Conservation (phyloP, 2,329 filamentous ascomycete species). For the Trichophyton benhamiae region DNA sequence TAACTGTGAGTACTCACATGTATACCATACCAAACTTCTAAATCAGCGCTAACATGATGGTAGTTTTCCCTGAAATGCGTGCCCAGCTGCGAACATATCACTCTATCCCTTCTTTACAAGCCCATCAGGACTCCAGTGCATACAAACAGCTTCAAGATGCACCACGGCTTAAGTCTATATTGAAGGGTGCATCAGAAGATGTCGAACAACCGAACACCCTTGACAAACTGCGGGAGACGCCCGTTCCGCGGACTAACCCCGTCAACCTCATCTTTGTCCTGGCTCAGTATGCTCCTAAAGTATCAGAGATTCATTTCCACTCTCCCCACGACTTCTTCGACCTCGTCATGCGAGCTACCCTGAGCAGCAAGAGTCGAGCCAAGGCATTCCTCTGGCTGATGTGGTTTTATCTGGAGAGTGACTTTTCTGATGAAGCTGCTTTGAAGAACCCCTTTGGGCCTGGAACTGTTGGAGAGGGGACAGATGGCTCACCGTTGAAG, state of each 20-base stretch:
- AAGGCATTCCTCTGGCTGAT: constrained; percentile 91
- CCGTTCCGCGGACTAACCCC: constrained; percentile 76
- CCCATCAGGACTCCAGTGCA: constrained; percentile 83
- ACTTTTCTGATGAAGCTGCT: constrained; percentile 79
- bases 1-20: constrained; percentile 57
- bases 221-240: constrained; percentile 60
- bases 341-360: constrained; percentile 78
- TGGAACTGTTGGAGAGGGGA: constrained; percentile 32
- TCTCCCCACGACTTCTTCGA: constrained; percentile 85
- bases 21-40: constrained; percentile 6
- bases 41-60: not conserved
- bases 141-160: constrained; percentile 98
- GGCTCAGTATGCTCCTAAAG: constrained; percentile 74
- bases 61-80: constrained; percentile 98
- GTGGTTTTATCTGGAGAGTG: constrained; percentile 97
- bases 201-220: constrained; percentile 70
- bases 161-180: constrained; percentile 85
- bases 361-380: constrained; percentile 71
- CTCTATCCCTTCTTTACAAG: constrained; percentile 90
- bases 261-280: constrained; percentile 96
- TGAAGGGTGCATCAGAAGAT: constrained; percentile 93
- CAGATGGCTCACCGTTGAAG: constrained; percentile 34
- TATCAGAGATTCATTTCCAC: constrained; percentile 87
- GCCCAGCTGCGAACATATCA: constrained; percentile 96
- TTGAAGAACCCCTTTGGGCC: constrained; percentile 80